Base-by-base conservation (phyloP, 176 grass and related monocot genomes). In the Avena atlantica region DNA sequence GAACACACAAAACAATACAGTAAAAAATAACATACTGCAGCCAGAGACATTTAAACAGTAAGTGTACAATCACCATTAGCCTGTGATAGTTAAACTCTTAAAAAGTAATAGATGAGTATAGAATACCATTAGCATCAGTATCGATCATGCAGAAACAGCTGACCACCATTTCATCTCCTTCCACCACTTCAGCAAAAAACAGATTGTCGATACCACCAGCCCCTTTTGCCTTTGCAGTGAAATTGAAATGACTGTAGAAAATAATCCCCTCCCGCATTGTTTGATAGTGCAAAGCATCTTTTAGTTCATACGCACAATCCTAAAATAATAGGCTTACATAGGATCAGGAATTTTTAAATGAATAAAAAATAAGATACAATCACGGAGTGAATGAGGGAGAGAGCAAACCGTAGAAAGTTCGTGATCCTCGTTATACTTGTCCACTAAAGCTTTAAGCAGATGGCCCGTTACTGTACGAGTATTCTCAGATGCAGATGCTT, bases 91-190 rank as follows among this genome's bases (percentile, higher is more conserved):
- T 63, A 25, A 12, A 63, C 10, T 63, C 60, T 63, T 63, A 63
- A 25, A 25, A 25, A 63, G 60, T 63, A 63, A 63, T 10, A 63
- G 60, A 63, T 63, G n/a, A 12, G 60, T 3, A 25, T 25, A 63
- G 21, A 63, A 25, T 63, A 63, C 60, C 60, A 63, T 63, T 63
- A 63, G 60, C 60, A 63, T 63, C 60, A 63, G n/a, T n/a, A 12
- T 64, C 5, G 23, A 64, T 64, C 61, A 27, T 13, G 23, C 23
- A 14, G 23, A 64, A 64, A 64, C 61, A 64, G 23, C 11, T 64
- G 23, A 64, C 23, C 3, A 1, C 4, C 23, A 64, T 27, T 64
- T 64, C 61, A 64, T 21, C 20, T 8, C 4, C 20, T 64, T 12
- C 11, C 3, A 62, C 12, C 23, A 64, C 61, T 64, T 64, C 61